phyloP scores from a whole-genome alignment of 139 green algal genomes.

The Chlamydomonas sp. region DNA sequence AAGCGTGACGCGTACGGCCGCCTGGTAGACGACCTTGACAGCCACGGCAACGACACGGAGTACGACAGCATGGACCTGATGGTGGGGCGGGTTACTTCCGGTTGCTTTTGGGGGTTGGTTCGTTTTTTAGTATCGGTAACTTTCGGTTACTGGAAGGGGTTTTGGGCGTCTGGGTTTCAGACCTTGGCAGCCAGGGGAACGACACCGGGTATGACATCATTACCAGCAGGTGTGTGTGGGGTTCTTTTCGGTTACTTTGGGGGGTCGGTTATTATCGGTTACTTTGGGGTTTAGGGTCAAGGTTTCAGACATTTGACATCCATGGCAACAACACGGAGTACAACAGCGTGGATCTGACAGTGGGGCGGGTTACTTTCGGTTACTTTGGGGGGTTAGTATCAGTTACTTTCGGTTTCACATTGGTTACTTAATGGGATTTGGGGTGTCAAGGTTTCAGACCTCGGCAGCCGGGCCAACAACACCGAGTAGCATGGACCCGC shows the following conservation, averaged over 20 bases:
- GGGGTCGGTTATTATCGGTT: too few relatives aligned
- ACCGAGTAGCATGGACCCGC: conserved; percentile 27
- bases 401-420: too few relatives aligned
- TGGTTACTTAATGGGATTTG: too few relatives aligned
- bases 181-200: background rate
- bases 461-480: conserved; percentile 5
- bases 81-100: conserved; percentile 9
- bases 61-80: conserved; percentile 33
- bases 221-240: too few relatives aligned
- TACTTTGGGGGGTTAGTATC: too few relatives aligned
- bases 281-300: too few relatives aligned
- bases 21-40: conserved; percentile 15
- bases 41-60: conserved; percentile 27
- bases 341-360: conserved; percentile 29
- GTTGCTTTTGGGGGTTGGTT: conserved; percentile 1
- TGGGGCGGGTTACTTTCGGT: conserved; percentile 3
- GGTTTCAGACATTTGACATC: too few relatives aligned
- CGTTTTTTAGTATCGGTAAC: too few relatives aligned
- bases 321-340: conserved; percentile 31
- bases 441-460: background rate
- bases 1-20: conserved; percentile 14
- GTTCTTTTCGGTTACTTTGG: too few relatives aligned
- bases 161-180: background rate
- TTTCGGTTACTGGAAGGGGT: too few relatives aligned
- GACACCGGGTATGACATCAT: conserved; percentile 30